Conservation (phyloP, 2,329 filamentous ascomycete genomes). For the Plectosphaerella plurivora region DNA sequence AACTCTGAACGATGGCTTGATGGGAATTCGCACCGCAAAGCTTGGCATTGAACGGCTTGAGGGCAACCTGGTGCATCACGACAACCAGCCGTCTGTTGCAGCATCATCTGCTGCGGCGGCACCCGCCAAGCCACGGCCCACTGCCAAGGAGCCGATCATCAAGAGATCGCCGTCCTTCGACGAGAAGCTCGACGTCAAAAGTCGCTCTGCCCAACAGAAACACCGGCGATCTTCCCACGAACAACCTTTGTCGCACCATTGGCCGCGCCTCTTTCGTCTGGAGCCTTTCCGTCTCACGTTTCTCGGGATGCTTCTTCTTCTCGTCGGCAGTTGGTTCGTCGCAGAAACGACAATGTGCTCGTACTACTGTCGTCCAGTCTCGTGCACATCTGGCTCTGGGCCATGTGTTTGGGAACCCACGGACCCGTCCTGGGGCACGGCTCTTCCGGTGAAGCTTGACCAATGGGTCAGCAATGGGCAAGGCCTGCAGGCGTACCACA, state of each 20-base stretch:
- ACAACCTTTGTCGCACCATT: not conserved
- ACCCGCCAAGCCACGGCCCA: not conserved
- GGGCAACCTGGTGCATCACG: conserved; percentile 39
- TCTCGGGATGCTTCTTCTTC: conserved; percentile 39
- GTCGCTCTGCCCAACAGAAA: no score
- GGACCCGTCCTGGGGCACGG: conserved; percentile 57
- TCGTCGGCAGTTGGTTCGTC: conserved; percentile 47
- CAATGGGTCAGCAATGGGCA: conserved; percentile 53
- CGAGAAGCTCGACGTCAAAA: no score
- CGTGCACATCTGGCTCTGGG: conserved; percentile 32
- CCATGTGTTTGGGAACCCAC: conserved; percentile 52
- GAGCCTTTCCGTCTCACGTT: conserved; percentile 42
- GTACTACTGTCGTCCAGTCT: conserved; percentile 48
- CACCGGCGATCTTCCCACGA: not conserved
- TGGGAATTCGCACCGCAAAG: conserved; percentile 49
- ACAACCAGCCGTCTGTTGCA: conserved; percentile 16
- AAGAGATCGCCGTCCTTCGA: no score
- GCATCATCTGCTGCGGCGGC: not conserved
- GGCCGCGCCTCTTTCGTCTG: not conserved
- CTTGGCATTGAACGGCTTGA: conserved; percentile 56
- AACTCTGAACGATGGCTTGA: conserved; percentile 44
- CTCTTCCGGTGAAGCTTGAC: conserved; percentile 58
- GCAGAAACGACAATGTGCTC: conserved; percentile 50
- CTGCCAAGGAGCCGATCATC: no score
- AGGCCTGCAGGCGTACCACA: conserved; percentile 34